Evolutionary conservation across 495 filamentous ascomycete species (phyloP).

Genomic region (Aspergillus ostianus): DNA sequence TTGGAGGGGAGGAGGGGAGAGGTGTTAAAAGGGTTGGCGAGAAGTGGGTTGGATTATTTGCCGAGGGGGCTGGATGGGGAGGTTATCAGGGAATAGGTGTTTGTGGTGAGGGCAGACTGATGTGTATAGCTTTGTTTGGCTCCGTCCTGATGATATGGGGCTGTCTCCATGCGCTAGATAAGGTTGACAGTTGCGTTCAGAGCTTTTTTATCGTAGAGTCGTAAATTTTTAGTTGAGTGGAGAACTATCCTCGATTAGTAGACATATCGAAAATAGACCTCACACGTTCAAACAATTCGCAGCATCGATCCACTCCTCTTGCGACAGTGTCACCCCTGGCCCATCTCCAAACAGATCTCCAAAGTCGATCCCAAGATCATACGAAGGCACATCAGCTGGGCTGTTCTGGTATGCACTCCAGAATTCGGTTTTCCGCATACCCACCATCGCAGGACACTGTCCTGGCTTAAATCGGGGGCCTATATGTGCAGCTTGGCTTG

Average conservation of each 20-base stretch:
- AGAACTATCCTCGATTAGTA: background rate
- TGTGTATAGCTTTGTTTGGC: too few species aligned
- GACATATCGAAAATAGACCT: background rate
- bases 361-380: background rate
- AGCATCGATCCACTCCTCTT: background rate
- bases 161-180: too few species aligned
- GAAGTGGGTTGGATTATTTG: background rate
- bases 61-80: conserved; percentile 1
- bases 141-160: too few species aligned
- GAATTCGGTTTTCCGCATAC: background rate
- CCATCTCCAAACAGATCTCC: background rate
- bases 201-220: too few species aligned
- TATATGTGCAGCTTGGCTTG: background rate
- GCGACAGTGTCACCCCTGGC: background rate
- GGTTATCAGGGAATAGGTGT: background rate
- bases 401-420: background rate
- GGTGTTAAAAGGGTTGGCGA: background rate
- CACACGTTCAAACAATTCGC: background rate
- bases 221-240: background rate
- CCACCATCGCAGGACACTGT: background rate
- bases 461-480: background rate
- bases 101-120: too few species aligned
- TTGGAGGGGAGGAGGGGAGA: background rate
- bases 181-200: too few species aligned
- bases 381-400: background rate